A percentile compares a stretch with the other conserved stretches of the same genome.
Evolutionary conservation across 2,329 filamentous ascomycete species (phyloP).

Genomic region (Xylariaceae sp.): DNA sequence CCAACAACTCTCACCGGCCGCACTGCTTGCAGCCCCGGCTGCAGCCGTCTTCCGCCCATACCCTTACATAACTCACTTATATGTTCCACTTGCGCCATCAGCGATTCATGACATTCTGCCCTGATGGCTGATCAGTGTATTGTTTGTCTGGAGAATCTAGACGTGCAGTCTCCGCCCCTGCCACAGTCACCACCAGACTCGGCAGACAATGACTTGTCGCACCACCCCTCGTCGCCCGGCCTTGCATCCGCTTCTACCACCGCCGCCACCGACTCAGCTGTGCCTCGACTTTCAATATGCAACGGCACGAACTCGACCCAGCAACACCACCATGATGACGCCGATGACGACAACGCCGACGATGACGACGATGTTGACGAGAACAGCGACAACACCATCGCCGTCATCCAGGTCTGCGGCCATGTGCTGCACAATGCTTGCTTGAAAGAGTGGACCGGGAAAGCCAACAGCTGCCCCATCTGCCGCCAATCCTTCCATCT

Average conservation of each 20-base stretch:
- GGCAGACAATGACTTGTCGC: constrained; percentile 7
- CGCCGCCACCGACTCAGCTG: constrained; percentile 7
- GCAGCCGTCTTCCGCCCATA: too few species aligned
- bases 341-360: too few species aligned
- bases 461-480: constrained; percentile 96
- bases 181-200: constrained; percentile 16
- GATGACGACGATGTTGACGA: constrained; percentile 8
- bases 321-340: constrained; percentile 13
- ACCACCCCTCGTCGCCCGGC: constrained; percentile 6
- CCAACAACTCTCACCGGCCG: too few species aligned
- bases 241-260: constrained; percentile 8
- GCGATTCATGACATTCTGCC: constrained; percentile 24
- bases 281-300: constrained; percentile 10
- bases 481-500: constrained; percentile 87
- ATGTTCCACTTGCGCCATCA: constrained; percentile 25
- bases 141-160: constrained; percentile 58
- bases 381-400: constrained; percentile 38
- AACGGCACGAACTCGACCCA: constrained; percentile 15
- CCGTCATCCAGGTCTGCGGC: constrained; percentile 66
- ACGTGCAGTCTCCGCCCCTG: constrained; percentile 20
- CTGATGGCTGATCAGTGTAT: constrained; percentile 59
- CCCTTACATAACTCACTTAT: constrained; percentile 31
- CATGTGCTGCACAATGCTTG: constrained; percentile 92
- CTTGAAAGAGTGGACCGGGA: constrained; percentile 87
- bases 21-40: constrained; percentile 16